Evolutionary conservation across 2,329 filamentous ascomycete species (phyloP), one percentile per base, ranked within the genome.

Genomic region (Orbilia oligospora): DNA sequence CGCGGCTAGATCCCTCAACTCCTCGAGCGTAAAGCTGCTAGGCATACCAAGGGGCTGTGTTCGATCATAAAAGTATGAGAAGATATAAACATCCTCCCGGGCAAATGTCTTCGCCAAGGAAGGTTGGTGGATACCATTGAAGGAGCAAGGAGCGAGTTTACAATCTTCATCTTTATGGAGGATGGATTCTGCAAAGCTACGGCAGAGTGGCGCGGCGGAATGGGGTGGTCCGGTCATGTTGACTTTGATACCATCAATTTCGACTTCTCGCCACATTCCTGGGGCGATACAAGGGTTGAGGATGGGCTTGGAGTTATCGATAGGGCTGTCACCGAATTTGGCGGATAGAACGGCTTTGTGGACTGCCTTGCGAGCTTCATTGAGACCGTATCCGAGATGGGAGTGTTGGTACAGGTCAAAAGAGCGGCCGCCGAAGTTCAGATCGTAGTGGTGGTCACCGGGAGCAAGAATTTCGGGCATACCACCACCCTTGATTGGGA

Each of bases 401-500:
- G 95, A 98, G 87, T 99, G 95, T 85, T 99, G 96, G 87, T 99
- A 99, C 46, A 99, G 90, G 63, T 92, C 91, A 83, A 98, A 99
- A 80, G 94, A 88, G 81, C 93, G 92, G 79, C 94, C 95, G 81
- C 95, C 94, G 83, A 98, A 99, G 80, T 90, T 89, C 76, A 99
- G 90, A 66, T 91, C 89, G 86, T 98, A 99, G 86, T 97, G 97
- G 89, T 99, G 96, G 83, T 98, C 94, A 71, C 96, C 96, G 51
- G 94, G 91, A 18, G 91, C 89, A 83, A 99, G 88, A 84, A 91
- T 92, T 84, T 93, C 91, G 0, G 94, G 94, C 88, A 97, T 92
- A 76, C 94, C 94, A 80, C 93, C 92, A 63, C 88, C 87, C 70
- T 89, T 85, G 71, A 89, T 88, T 84, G 93, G 91, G 86, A 97